Evolutionary conservation across 2,329 filamentous ascomycete species (phyloP), one percentile per base, ranked within the genome.

Genomic region (Mycocentrospora acerina): DNA sequence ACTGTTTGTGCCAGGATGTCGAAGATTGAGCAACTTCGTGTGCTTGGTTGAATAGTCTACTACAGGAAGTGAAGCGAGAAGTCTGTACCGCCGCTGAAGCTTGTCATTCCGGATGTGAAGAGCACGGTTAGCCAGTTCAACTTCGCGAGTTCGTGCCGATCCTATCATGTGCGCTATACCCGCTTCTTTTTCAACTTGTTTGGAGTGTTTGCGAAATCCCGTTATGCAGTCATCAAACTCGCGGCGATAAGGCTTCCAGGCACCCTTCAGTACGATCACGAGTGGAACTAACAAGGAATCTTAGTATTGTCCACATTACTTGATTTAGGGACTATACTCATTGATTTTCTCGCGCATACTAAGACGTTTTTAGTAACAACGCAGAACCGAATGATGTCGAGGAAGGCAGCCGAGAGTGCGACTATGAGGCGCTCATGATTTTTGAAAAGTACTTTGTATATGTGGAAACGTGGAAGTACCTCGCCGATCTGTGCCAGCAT

Each of bases 401-500:
- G 35, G 32, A 49, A 56, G 7, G 36, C 47, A 11, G 30, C 39
- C 1, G 48, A 46, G 4, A 59, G 22, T 15, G 48, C 45, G 9
- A 27, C 19, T 4, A 53, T 30, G 8, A 59, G 36, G 9, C 46
- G 40, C 16, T 52, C 48, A 24, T 56, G 52, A 9, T 52, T 40
- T 5, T 29, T 35, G 30, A 51, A 57, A 5, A 56, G 33, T 0
- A 4, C 19, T 28, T 58, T 29, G 32, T 53, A 57, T n/a, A 55
- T 48, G n/a, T 26, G 38, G 30, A 53, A 50, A 4, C 46, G 46
- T 2, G 55, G 51, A 2, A 57, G 30, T 0, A 44, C 38, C 29
- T 55, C 38, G 3, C 53, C 54, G n/a, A 57, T 52, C 7, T 47
- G 42, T 16, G 42, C 48, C 11, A 58, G 29, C 48, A 58, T 58